Evolutionary conservation across 108 stramenopile genomes (phyloP).

Genomic region (Cyclotella choctawhatcheeana): DNA sequence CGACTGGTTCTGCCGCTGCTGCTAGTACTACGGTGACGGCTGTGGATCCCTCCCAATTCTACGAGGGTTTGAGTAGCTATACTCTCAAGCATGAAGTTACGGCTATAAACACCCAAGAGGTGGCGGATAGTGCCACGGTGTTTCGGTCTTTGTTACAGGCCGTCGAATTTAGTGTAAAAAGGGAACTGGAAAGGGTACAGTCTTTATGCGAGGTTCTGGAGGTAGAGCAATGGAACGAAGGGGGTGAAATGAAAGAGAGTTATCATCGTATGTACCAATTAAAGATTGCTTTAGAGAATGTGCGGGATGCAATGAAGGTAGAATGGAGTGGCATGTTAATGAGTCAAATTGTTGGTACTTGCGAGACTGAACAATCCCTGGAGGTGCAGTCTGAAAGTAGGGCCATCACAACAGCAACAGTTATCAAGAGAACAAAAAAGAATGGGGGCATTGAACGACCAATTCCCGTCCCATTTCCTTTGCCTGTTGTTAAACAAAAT

Average conservation of each 20-base stretch:
- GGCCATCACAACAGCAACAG: slow-evolving; percentile 20
- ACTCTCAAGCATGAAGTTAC: background rate
- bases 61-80: slow-evolving; percentile 23
- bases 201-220: slow-evolving; percentile 8
- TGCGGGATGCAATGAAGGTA: slow-evolving; percentile 19
- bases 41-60: slow-evolving; percentile 43
- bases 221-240: slow-evolving; percentile 15
- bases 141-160: slow-evolving; percentile 37
- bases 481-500: slow-evolving; percentile 30
- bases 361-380: background rate
- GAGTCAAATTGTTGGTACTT: slow-evolving; percentile 36
- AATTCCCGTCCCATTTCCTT: slow-evolving; percentile 40
- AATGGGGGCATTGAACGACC: slow-evolving; percentile 47
- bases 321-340: slow-evolving; percentile 37
- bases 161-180: slow-evolving; percentile 20
- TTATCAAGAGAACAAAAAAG: slow-evolving; percentile 32
- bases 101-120: slow-evolving; percentile 26
- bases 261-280: background rate
- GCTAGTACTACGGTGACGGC: background rate
- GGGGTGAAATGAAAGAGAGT: background rate
- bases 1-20: background rate
- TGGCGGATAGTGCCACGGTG: slow-evolving; percentile 41
- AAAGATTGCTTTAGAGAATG: background rate
- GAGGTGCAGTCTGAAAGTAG: background rate
- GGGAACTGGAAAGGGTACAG: slow-evolving; percentile 23